Percentiles rank a stretch among this genome's conserved stretches.
phyloP scores from a whole-genome alignment of 2,329 filamentous ascomycete species.

The Simplicillium sp. region DNA sequence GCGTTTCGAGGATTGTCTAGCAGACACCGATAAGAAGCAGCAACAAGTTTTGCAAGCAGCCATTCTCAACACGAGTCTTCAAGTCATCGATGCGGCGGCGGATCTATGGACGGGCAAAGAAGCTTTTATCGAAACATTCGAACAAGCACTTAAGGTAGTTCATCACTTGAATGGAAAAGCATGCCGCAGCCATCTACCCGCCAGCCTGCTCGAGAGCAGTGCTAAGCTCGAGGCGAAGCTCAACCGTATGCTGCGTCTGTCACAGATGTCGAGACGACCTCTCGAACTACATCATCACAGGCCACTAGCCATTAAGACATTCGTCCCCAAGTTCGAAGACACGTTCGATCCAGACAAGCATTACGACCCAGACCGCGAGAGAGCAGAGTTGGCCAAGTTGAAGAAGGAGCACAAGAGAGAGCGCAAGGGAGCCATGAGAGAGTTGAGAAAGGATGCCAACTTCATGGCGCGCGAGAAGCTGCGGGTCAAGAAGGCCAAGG shows the following conservation, averaged over 20 bases:
- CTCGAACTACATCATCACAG: conserved; percentile 84
- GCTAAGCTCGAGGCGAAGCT: conserved; percentile 36
- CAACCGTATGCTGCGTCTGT: conserved; percentile 45
- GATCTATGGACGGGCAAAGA: conserved; percentile 65
- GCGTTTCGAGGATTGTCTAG: conserved; percentile 47
- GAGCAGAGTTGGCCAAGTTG: conserved; percentile 75
- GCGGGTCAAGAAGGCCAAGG: conserved; percentile 84
- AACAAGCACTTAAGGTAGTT: conserved; percentile 49
- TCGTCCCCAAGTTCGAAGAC: conserved; percentile 93
- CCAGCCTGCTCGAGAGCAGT: conserved; percentile 27
- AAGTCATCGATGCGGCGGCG: conserved; percentile 58
- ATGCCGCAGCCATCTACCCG: conserved; percentile 41
- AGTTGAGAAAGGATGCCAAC: conserved; percentile 88
- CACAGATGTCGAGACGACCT: conserved; percentile 61
- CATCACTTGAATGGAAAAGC: conserved; percentile 49
- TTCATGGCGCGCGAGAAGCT: conserved; percentile 90
- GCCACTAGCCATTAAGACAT: conserved; percentile 78
- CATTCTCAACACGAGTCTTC: conserved; percentile 51
- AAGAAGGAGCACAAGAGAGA: conserved; percentile 90
- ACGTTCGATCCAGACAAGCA: conserved; percentile 89
- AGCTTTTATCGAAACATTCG: conserved; percentile 72
- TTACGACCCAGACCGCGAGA: conserved; percentile 91
- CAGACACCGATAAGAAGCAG: conserved; percentile 21
- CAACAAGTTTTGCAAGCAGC: conserved; percentile 38
- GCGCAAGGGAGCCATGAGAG: conserved; percentile 86